A percentile compares a stretch with the other conserved stretches of the same genome.
These are phyloP conservation scores for Pichia kluyveri DNA, from an alignment of 805 yeast genomes.

Conservation along the genomic window DNA sequence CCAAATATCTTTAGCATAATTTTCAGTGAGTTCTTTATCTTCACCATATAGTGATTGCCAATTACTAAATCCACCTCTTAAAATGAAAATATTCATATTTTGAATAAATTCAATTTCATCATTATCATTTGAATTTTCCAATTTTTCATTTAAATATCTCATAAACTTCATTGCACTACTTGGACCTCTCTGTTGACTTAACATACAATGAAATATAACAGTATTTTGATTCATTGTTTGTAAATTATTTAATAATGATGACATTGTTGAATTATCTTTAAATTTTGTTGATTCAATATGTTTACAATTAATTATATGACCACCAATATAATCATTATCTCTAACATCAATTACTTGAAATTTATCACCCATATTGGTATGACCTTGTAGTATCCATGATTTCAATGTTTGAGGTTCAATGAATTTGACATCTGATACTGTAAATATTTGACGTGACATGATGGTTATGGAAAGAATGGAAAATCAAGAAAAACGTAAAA, in stretches of 20 bases:
- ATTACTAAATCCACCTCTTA: constrained; percentile 74
- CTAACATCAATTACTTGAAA: constrained; percentile 74
- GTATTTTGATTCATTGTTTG: constrained; percentile 25
- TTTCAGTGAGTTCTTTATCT: constrained; percentile 57
- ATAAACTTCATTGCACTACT: constrained; percentile 61
- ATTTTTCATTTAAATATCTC: constrained; percentile 31
- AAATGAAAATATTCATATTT: constrained; percentile 44
- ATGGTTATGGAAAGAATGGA: background rate
- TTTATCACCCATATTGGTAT: constrained; percentile 30
- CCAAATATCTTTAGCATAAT: constrained; percentile 37
- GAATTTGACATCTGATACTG: constrained; percentile 37
- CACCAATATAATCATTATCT: constrained; percentile 73
- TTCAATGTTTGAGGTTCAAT: constrained; percentile 37
- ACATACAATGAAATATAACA: constrained; percentile 83
- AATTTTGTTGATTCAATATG: constrained; percentile 49
- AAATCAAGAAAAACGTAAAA: background rate
- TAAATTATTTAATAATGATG: constrained; percentile 29
- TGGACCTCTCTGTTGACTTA: constrained; percentile 90
- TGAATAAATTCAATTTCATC: constrained; percentile 29
- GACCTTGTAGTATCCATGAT: constrained; percentile 35
- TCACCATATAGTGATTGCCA: constrained; percentile 78
- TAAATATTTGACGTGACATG: constrained; percentile 2
- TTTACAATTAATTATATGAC: constrained; percentile 51
- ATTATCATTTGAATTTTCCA: constrained; percentile 14
- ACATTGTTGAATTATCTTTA: constrained; percentile 23